Conservation (phyloP, 768 basidiomycete genomes). For the Pleurotus ostreatus region DNA sequence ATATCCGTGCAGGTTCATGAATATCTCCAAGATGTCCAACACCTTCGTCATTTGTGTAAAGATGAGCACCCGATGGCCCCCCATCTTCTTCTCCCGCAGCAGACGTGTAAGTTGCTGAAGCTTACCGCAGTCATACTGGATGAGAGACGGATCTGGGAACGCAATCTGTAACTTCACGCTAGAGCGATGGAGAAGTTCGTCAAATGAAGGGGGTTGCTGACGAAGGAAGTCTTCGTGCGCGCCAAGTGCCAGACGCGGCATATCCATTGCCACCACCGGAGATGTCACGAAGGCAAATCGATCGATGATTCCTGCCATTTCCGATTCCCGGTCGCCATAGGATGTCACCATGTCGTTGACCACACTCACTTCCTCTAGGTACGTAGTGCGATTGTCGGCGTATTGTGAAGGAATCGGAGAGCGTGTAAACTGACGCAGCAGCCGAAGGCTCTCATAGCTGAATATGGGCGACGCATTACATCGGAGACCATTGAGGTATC, state of each 20-base stretch:
- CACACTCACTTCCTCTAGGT: slow-evolving; percentile 38
- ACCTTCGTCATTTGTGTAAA: slow-evolving; percentile 98
- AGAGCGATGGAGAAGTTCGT: slow-evolving; percentile 63
- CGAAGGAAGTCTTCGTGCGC: slow-evolving; percentile 28
- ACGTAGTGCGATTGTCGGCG: slow-evolving; percentile 30
- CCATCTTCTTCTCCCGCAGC: slow-evolving; percentile 79
- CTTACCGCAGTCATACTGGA: slow-evolving; percentile 97
- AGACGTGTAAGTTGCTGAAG: slow-evolving; percentile 79
- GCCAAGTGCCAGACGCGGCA: slow-evolving; percentile 60
- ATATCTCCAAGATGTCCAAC: slow-evolving; percentile 90
- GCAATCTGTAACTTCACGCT: slow-evolving; percentile 88
- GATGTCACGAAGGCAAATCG: slow-evolving; percentile 82
- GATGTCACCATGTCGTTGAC: slow-evolving; percentile 59
- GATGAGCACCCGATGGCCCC: slow-evolving; percentile 86
- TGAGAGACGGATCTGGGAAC: slow-evolving; percentile 83
- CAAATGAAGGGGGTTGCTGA: slow-evolving; percentile 46
- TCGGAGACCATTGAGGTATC: slow-evolving; percentile 70
- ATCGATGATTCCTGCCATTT: slow-evolving; percentile 51
- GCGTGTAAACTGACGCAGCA: slow-evolving; percentile 31
- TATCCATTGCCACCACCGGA: slow-evolving; percentile 67
- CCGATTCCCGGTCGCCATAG: slow-evolving; percentile 52
- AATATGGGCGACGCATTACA: slow-evolving; percentile 50
- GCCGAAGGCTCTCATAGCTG: slow-evolving; percentile 41
- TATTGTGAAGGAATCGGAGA: slow-evolving; percentile 51
- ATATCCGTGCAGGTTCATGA: slow-evolving; percentile 89